These are phyloP conservation scores for Fraxinus anomala DNA, from an alignment of 257 asterid genomes.

Conservation along the genomic window DNA sequence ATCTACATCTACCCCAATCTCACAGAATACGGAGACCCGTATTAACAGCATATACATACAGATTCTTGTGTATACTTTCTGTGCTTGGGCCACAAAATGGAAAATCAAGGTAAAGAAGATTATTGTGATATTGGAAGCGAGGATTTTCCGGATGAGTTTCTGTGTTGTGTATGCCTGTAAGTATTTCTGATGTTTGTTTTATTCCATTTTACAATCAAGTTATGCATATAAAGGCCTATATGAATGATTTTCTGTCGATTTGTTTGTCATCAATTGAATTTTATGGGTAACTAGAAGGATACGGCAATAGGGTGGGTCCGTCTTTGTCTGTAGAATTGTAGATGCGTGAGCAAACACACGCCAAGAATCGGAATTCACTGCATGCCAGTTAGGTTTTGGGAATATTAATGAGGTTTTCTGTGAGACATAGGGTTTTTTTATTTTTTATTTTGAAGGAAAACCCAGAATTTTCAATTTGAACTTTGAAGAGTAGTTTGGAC, in stretches of 20 bases:
- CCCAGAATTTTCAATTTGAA: not conserved
- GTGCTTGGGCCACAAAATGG: constrained; percentile 35
- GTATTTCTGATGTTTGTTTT: constrained; percentile 10
- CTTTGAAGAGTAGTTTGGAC: not conserved
- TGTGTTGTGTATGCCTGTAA: constrained; percentile 72
- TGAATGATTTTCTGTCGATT: not conserved
- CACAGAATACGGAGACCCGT: not conserved
- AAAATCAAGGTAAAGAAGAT: constrained; percentile 26
- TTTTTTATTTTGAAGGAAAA: not conserved
- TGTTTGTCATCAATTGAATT: not conserved
- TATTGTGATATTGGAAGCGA: constrained; percentile 30
- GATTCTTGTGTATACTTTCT: not conserved
- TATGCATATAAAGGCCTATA: not conserved
- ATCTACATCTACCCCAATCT: too few species aligned
- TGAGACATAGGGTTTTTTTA: not conserved
- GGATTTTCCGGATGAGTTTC: constrained; percentile 57
- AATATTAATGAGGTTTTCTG: not conserved
- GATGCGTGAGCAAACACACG: not conserved
- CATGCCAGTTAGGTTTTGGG: not conserved
- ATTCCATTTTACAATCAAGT: not conserved
- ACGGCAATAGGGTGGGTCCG: not conserved
- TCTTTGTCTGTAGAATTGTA: not conserved
- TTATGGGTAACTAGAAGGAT: not conserved
- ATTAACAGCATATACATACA: not conserved
- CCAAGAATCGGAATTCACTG: not conserved